Conservation (phyloP, 2,329 filamentous ascomycete species). For the Ophiostoma triangulosporum region DNA sequence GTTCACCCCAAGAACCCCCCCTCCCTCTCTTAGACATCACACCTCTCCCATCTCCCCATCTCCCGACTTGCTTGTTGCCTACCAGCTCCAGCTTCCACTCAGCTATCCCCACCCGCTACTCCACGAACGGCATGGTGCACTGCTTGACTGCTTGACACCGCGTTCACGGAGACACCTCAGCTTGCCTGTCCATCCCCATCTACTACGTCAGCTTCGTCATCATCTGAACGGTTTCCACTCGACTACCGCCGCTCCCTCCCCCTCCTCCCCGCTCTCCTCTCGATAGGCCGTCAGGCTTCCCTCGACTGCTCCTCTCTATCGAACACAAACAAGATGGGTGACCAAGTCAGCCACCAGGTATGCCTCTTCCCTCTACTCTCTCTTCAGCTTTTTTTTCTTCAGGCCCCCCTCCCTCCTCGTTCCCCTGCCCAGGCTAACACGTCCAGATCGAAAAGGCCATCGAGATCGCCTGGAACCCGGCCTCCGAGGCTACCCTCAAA, state of each 20-base stretch:
- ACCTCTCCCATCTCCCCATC: background rate
- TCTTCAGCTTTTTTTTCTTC: background rate
- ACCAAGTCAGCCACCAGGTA: conserved; percentile 9
- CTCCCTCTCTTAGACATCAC: background rate
- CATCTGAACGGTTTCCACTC: background rate
- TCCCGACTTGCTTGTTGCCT: background rate
- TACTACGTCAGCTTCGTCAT: background rate
- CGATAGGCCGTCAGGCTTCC: conserved; percentile 1
- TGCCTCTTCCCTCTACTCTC: background rate
- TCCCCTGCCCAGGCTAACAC: background rate
- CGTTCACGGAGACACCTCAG: background rate
- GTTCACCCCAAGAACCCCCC: too few relatives aligned
- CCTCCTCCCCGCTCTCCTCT: background rate
- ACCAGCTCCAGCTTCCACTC: background rate
- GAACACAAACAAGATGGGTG: conserved; percentile 3
- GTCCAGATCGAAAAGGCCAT: conserved; percentile 82
- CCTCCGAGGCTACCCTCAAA: conserved; percentile 62
- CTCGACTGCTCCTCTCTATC: background rate
- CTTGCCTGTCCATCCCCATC: background rate
- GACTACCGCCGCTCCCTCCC: background rate
- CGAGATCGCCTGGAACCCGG: conserved; percentile 78
- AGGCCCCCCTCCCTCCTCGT: background rate
- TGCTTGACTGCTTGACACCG: background rate
- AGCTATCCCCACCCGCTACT: background rate
- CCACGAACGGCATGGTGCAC: background rate